phyloP scores from a whole-genome alignment of 208 protist genomes.

The Trypanosoma platydactyli region DNA sequence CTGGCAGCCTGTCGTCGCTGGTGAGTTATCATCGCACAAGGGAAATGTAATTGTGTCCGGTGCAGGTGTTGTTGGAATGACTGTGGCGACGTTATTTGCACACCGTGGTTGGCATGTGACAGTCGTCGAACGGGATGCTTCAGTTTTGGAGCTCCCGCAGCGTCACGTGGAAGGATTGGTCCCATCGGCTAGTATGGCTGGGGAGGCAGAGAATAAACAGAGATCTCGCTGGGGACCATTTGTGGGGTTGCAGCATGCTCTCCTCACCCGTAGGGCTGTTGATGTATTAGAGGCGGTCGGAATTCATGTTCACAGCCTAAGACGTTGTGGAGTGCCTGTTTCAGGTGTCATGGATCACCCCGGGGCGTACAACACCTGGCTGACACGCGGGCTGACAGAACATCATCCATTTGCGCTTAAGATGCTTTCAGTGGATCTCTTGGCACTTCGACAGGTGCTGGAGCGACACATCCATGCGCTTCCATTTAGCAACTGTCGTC shows the following conservation, averaged over 20 bases:
- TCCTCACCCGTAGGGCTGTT: constrained; percentile 73
- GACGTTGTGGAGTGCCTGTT: constrained; percentile 58
- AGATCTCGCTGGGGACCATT: constrained; percentile 34
- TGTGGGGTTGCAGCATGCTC: constrained; percentile 67
- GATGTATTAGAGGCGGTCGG: constrained; percentile 78
- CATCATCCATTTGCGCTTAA: constrained; percentile 83
- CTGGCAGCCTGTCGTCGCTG: constrained; percentile 79
- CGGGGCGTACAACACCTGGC: constrained; percentile 81
- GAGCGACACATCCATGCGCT: constrained; percentile 49
- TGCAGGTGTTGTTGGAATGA: constrained; percentile 84
- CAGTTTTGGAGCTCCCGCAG: constrained; percentile 21
- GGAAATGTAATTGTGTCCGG: constrained; percentile 84
- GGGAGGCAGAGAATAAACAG: neutral
- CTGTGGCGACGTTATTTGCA: constrained; percentile 60
- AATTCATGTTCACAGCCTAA: constrained; percentile 46
- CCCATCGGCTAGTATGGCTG: neutral
- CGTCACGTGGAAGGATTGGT: neutral
- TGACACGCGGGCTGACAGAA: constrained; percentile 76
- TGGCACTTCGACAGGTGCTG: constrained; percentile 55
- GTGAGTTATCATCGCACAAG: constrained; percentile 73
- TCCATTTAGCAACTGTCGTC: constrained; percentile 55
- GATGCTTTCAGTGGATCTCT: constrained; percentile 79
- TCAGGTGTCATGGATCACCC: constrained; percentile 84
- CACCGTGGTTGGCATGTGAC: constrained; percentile 87
- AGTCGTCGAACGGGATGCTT: constrained; percentile 63